phyloP scores from a whole-genome alignment of 2,329 filamentous ascomycete species.

The Sporothrix euskadiensis region DNA sequence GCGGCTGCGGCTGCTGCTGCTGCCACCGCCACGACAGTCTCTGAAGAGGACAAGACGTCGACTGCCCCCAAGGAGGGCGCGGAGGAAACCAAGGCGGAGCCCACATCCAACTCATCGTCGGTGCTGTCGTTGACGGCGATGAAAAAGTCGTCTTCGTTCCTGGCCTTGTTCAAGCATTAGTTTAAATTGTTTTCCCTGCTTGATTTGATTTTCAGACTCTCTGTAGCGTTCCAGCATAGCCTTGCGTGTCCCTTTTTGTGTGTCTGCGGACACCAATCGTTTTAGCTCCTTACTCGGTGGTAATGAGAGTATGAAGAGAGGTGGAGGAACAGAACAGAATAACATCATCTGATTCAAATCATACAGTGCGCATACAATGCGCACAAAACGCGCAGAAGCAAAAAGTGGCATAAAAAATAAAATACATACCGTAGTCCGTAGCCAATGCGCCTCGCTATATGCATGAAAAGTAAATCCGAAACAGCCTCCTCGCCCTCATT shows the following conservation, averaged over 20 bases:
- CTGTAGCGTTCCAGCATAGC: conserved; percentile 15
- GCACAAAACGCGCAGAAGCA: too few species aligned
- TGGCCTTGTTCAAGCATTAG: conserved; percentile 49
- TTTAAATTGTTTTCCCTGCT: neutral
- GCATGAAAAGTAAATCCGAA: neutral
- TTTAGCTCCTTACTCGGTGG: neutral
- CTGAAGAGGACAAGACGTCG: neutral
- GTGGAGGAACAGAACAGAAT: neutral
- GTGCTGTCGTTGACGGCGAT: conserved; percentile 30
- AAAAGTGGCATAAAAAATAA: neutral
- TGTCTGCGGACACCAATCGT: neutral
- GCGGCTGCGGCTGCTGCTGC: conserved; percentile 19
- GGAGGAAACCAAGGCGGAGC: conserved; percentile 20
- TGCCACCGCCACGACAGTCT: neutral
- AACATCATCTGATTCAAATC: neutral
- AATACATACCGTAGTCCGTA: neutral
- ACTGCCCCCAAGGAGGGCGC: neutral
- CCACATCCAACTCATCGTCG: conserved; percentile 34
- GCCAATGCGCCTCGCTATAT: neutral
- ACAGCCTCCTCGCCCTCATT: neutral
- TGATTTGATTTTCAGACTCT: neutral
- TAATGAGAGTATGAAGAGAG: neutral
- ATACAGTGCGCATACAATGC: neutral
- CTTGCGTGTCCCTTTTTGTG: neutral
- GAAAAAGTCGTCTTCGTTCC: conserved; percentile 42